Evolutionary conservation across 257 asterid species (phyloP), one percentile per base, ranked within the genome.

Genomic region (Gentiana straminea): DNA sequence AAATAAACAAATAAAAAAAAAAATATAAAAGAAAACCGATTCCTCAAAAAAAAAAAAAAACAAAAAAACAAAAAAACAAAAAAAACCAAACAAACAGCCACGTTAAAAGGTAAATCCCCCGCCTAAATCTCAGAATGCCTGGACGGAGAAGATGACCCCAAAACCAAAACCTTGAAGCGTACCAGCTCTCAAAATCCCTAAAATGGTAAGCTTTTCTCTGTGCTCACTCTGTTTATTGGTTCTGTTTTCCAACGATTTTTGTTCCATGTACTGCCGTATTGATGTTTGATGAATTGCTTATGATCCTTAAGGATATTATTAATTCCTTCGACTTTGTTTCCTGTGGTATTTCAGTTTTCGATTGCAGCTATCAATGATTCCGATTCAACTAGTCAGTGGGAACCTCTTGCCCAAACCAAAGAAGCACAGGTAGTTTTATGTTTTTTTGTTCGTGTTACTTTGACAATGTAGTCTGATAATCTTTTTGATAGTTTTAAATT

Each of bases 331-430:
- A 11, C 52, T 49, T 39, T 10, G 49, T 43, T 43, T 62, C 45
- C 46, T 56, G 47, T 68, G 65, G 63, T 51, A 39, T 74, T 71
- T 55, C 88, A 92, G 98, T 92, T 88, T 56, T 87, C 98, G 41
- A 78, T 92, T 64, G 80, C 95, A 47, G 98, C 98, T 33, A 88
- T 92, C 13, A 92, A 92, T 39, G 98, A 92, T 72, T 66, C 86
- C 41, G 97, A 92, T 44, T 70, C 97, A 38, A 70, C 60, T 51
- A 81, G 77, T 56, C 78, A 68, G 55, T 88, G 95, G 94, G 84
- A 84, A 79, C 95, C 98, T 34, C 72, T 88, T 55, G 95, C 98
- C 55, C 98, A 94, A 41, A 79, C 98, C 51, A 92, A 88, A 70
- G 98, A 92, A 80, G 98, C 98, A 57, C 98, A 85, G 97, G 98